Evolutionary conservation across 2,329 filamentous ascomycete genomes (phyloP), one percentile per base, ranked within the genome.

Genomic region (Trichoderma atrobrunneum): DNA sequence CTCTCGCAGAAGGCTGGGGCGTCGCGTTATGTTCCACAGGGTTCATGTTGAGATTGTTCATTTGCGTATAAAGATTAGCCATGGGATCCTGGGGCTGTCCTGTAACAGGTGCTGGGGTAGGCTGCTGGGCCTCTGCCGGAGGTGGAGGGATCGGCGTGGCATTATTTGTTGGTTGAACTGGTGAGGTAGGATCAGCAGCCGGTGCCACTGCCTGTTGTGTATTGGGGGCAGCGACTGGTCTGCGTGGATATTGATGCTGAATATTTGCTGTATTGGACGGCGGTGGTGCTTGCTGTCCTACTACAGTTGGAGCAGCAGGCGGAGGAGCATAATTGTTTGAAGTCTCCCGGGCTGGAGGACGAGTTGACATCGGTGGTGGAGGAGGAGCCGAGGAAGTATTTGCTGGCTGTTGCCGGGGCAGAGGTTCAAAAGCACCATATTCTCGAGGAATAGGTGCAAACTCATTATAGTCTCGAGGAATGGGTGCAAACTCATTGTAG

Each of bases 41-140:
- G 12, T 12, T 34, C 30, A 73, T 34, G 12, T 56, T 34, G 14
- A 73, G 72, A 8, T 51, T 56, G 21, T 34, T 30, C 67, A 73
- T 66, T 24, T 66, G 72, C 12, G 61, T 21, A 21, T 56, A 54
- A 10, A 73, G 39, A n/a, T 32, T 57, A 39, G 54, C 28, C 21
- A 73, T n/a, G 7, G 24, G 14, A 43, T 71, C 72, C 7, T 60
- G 24, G 5, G 67, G 4, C 14, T 2, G 24, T 21, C 7, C 34
- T 26, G 26, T 18, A n/a, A 18, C 1, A 7, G 34, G 6, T 7
- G 12, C 26, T 51, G 26, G 12, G 11, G 21, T 5, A 4, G 34
- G 8, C 21, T 51, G 67, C 3, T 62, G 26, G 18, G 21, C 21
- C 7, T 36, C 39, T 7, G 16, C 16, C 2, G 14, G 28, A 14